Percentiles rank a stretch among this genome's conserved stretches.
Conservation (phyloP, 2,329 filamentous ascomycete species). For the Xylariales sp. region DNA sequence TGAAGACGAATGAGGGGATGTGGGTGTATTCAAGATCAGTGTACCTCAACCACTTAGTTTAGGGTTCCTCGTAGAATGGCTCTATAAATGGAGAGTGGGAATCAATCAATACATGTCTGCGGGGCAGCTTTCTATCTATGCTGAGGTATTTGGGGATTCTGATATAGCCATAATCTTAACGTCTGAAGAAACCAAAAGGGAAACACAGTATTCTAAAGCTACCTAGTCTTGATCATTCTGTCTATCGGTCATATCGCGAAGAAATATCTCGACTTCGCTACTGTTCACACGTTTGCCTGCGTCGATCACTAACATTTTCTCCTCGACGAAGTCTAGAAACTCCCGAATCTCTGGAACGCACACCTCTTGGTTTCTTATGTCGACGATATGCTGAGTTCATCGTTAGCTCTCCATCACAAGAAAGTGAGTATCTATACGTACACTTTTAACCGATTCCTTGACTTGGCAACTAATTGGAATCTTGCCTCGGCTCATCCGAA, state of each 20-base stretch:
- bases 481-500: not conserved
- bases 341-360: not conserved
- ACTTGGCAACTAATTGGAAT: not conserved
- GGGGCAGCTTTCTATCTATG: not conserved
- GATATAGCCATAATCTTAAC: not conserved
- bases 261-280: not conserved
- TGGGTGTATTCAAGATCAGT: not conserved
- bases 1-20: not conserved
- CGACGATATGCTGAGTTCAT: not conserved
- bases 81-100: not conserved
- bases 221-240: not conserved
- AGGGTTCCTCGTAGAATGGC: too few species aligned
- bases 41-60: too few species aligned
- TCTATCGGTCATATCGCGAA: not conserved
- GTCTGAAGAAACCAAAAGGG: not conserved
- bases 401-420: not conserved
- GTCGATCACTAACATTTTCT: not conserved
- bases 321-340: slow-evolving; percentile 1
- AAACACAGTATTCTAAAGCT: too few species aligned
- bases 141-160: too few species aligned
- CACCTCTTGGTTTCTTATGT: not conserved
- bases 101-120: not conserved
- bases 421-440: not conserved
- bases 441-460: not conserved
- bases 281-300: not conserved